Conservation (phyloP, 2,329 filamentous ascomycete species). For the Penicillium sp. region DNA sequence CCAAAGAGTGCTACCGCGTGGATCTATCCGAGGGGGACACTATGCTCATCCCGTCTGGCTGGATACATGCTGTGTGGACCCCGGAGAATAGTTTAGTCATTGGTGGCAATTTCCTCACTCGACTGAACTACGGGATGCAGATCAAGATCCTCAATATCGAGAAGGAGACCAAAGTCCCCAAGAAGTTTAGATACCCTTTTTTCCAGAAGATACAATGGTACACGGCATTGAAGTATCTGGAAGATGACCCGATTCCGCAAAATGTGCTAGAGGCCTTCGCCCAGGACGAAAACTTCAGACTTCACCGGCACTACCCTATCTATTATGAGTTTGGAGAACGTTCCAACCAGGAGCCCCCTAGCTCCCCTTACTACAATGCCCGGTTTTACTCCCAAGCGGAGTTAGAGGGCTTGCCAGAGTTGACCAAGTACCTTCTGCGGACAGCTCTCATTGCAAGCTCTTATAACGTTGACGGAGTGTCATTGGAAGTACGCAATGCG, state of each 20-base stretch:
- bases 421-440: constrained; percentile 62
- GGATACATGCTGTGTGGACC: constrained; percentile 73
- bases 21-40: constrained; percentile 68
- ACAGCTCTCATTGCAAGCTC: constrained; percentile 64
- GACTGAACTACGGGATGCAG: constrained; percentile 66
- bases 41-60: constrained; percentile 70
- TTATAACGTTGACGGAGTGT: constrained; percentile 60
- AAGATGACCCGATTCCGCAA: constrained; percentile 63
- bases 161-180: constrained; percentile 65
- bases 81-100: constrained; percentile 69
- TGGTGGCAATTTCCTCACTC: constrained; percentile 69
- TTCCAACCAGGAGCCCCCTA: constrained; percentile 52
- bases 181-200: constrained; percentile 67
- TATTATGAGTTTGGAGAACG: constrained; percentile 61
- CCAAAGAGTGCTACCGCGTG: constrained; percentile 67
- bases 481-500: constrained; percentile 58
- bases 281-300: constrained; percentile 54
- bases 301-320: constrained; percentile 56
- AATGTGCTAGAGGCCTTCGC: constrained; percentile 57
- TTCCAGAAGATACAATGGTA: constrained; percentile 73
- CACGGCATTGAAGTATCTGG: constrained; percentile 63
- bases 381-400: constrained; percentile 66
- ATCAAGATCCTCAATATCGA: constrained; percentile 67
- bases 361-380: constrained; percentile 57
- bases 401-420: constrained; percentile 60